Evolutionary conservation across 208 protist genomes (phyloP).

Genomic region (Acanthamoeba sp.): DNA sequence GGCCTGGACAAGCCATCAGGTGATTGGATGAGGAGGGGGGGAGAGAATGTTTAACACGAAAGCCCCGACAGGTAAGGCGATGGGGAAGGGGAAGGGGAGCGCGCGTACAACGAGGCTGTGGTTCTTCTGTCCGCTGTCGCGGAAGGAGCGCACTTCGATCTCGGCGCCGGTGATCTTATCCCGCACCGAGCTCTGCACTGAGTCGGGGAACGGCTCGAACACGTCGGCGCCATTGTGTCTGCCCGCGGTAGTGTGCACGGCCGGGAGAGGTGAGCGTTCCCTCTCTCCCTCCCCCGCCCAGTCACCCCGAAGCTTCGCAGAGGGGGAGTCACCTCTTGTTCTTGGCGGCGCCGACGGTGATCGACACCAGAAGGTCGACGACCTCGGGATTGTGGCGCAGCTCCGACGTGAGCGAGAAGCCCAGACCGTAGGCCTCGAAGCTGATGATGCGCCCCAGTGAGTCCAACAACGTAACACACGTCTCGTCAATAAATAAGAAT

Average conservation of each 20-base stretch:
- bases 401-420: constrained; percentile 41
- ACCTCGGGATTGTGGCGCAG: constrained; percentile 28
- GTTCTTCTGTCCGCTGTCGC: constrained; percentile 2
- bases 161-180: constrained; percentile 7
- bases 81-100: too few relatives aligned
- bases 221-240: neutral
- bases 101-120: neutral
- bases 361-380: neutral
- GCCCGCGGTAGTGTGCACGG: too few relatives aligned
- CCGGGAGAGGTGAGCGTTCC: too few relatives aligned
- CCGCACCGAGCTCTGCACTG: neutral
- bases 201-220: constrained; percentile 27
- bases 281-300: too few relatives aligned
- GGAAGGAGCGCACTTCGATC: neutral
- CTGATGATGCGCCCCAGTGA: neutral
- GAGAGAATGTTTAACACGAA: too few relatives aligned
- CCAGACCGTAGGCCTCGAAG: constrained; percentile 47
- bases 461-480: too few relatives aligned
- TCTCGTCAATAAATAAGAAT: too few relatives aligned
- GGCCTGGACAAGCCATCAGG: too few relatives aligned
- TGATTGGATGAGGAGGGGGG: neutral
- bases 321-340: neutral
- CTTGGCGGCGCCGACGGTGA: constrained; percentile 38
- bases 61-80: too few relatives aligned
- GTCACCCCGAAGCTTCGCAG: too few relatives aligned